A percentile compares a stretch with the other conserved stretches of the same genome.
These are phyloP conservation scores for Brassica juncea DNA, from an alignment of 345 rosid species.

Conservation along the genomic window DNA sequence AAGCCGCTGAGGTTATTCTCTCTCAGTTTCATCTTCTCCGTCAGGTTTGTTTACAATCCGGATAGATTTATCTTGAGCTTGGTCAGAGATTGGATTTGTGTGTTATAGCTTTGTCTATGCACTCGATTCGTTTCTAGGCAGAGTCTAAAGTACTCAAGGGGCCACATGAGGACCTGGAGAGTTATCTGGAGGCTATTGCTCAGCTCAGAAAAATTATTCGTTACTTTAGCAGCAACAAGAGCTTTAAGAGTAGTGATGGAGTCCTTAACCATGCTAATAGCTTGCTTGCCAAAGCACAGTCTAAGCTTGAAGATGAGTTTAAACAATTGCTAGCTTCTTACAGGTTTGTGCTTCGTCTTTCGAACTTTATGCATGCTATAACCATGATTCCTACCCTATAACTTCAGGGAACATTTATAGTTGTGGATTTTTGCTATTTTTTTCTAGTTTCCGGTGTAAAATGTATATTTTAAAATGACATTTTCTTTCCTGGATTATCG, in stretches of 20 bases:
- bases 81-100: not conserved
- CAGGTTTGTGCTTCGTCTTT: slow-evolving; percentile 55
- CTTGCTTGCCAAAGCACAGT: slow-evolving; percentile 86
- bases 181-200: slow-evolving; percentile 85
- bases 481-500: not conserved
- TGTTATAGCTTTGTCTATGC: not conserved
- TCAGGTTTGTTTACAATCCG: too few relatives aligned
- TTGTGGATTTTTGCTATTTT: not conserved
- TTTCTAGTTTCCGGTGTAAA: too few relatives aligned
- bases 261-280: slow-evolving; percentile 67
- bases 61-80: not conserved
- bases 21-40: slow-evolving; percentile 68
- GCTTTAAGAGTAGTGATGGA: slow-evolving; percentile 71
- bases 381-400: not conserved
- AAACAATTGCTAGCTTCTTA: slow-evolving; percentile 73
- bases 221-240: slow-evolving; percentile 66
- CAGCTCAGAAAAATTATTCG: slow-evolving; percentile 75
- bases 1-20: slow-evolving; percentile 81
- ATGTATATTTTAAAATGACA: not conserved
- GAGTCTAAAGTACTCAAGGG: slow-evolving; percentile 91
- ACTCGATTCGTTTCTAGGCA: slow-evolving; percentile 56
- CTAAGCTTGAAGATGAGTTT: slow-evolving; percentile 94
- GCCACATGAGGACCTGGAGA: slow-evolving; percentile 91
- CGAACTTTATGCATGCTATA: not conserved
- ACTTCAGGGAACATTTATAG: not conserved